phyloP scores from a whole-genome alignment of 495 filamentous ascomycete species.

The Annulohypoxylon maeteangense region DNA sequence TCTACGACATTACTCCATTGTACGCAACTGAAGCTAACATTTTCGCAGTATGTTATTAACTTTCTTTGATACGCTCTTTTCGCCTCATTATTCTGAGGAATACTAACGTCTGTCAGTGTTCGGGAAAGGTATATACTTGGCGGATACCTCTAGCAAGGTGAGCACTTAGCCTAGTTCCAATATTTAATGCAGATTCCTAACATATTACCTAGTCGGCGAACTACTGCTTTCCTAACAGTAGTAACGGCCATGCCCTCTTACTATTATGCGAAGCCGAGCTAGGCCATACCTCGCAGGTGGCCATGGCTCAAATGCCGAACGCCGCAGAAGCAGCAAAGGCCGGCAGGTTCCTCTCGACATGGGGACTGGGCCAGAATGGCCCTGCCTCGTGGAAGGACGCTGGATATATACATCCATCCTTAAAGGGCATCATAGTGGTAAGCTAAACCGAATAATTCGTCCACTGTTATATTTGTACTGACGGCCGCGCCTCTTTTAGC shows the following conservation, averaged over 20 bases:
- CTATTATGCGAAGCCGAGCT: conserved; percentile 85
- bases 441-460: conserved; percentile 21
- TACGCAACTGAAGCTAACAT: conserved; percentile 12
- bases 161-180: neutral
- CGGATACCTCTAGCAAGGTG: conserved; percentile 75
- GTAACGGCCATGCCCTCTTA: conserved; percentile 63
- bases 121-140: conserved; percentile 90
- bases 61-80: neutral
- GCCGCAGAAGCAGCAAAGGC: conserved; percentile 72
- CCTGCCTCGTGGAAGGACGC: conserved; percentile 83
- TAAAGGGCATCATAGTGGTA: conserved; percentile 74
- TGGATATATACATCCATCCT: conserved; percentile 64
- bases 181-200: conserved; percentile 52
- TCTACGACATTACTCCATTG: neutral
- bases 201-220: conserved; percentile 64
- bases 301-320: conserved; percentile 60
- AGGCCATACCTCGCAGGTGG: conserved; percentile 72
- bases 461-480: conserved; percentile 9
- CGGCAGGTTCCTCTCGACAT: conserved; percentile 70
- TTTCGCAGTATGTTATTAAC: conserved; percentile 19
- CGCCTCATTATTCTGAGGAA: neutral
- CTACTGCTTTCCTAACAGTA: conserved; percentile 69
- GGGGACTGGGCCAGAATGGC: conserved; percentile 68
- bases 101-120: conserved; percentile 58
- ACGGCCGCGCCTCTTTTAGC: conserved; percentile 47